Evolutionary conservation across 2,329 filamentous ascomycete genomes (phyloP).

Genomic region (Fusarium sp.): DNA sequence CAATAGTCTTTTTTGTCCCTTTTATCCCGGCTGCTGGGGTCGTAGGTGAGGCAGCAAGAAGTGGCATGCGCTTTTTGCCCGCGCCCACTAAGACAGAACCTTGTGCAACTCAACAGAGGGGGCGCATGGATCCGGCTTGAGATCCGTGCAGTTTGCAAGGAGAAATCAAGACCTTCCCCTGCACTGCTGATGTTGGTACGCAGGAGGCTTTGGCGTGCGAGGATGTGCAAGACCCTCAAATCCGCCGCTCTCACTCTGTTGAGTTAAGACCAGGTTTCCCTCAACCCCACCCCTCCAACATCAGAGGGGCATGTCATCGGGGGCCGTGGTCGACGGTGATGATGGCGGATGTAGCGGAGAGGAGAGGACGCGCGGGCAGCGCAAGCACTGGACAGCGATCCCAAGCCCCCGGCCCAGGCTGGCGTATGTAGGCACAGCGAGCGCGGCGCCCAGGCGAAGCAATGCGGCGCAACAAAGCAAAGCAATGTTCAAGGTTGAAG

Average conservation of each 20-base stretch:
- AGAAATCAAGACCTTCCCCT: slow-evolving; percentile 22
- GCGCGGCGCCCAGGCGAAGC: slow-evolving; percentile 23
- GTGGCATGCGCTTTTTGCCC: slow-evolving; percentile 34
- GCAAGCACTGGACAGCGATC: neutral
- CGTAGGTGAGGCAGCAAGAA: slow-evolving; percentile 25
- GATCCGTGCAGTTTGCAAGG: slow-evolving; percentile 20
- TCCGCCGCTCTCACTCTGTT: slow-evolving; percentile 21
- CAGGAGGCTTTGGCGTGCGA: slow-evolving; percentile 37
- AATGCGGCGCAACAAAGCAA: slow-evolving; percentile 35
- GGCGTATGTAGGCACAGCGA: slow-evolving; percentile 25
- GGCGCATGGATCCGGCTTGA: slow-evolving; percentile 18
- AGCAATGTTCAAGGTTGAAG: slow-evolving; percentile 24
- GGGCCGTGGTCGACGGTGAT: slow-evolving; percentile 22
- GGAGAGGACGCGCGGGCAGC: slow-evolving; percentile 17
- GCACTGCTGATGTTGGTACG: slow-evolving; percentile 38
- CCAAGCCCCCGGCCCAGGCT: slow-evolving; percentile 27
- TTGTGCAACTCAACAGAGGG: slow-evolving; percentile 37
- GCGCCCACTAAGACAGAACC: slow-evolving; percentile 31
- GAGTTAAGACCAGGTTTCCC: slow-evolving; percentile 22
- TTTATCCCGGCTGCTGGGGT: slow-evolving; percentile 27
- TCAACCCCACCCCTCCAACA: slow-evolving; percentile 42
- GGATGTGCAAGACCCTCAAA: slow-evolving; percentile 34
- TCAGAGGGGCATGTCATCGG: slow-evolving; percentile 34
- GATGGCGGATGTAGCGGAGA: slow-evolving; percentile 38
- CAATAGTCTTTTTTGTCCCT: slow-evolving; percentile 44